A percentile compares a stretch with the other conserved stretches of the same genome.
These are phyloP conservation scores for Fusarium sp. DNA, from an alignment of 2,329 filamentous ascomycete species.

Conservation along the genomic window DNA sequence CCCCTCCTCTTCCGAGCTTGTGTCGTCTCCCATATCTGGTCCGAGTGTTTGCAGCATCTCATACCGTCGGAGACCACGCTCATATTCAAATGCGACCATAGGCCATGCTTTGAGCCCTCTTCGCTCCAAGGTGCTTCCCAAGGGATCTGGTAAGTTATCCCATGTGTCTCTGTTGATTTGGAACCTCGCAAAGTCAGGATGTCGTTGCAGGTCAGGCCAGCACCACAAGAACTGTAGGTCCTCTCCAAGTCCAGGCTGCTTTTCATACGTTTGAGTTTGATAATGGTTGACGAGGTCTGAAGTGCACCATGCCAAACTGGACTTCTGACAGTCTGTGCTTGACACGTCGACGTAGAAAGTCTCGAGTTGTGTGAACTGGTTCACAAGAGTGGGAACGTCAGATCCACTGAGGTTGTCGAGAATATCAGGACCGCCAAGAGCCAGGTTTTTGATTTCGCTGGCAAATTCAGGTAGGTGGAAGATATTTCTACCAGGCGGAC, in stretches of 20 bases:
- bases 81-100: conserved; percentile 51
- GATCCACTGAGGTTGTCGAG: conserved; percentile 1
- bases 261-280: conserved; percentile 47
- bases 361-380: conserved; percentile 47
- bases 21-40: conserved; percentile 20
- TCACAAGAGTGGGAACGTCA: conserved; percentile 7
- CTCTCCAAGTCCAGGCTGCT: conserved; percentile 43
- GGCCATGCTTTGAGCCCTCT: conserved; percentile 48
- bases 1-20: conserved; percentile 27
- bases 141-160: conserved; percentile 1
- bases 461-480: conserved; percentile 49
- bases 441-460: conserved; percentile 50
- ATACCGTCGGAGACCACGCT: conserved; percentile 31
- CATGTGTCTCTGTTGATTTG: conserved; percentile 37
- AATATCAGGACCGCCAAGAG: conserved; percentile 32
- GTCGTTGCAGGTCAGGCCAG: conserved; percentile 53
- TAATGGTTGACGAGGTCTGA: conserved; percentile 50
- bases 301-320: conserved; percentile 51
- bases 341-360: conserved; percentile 46
- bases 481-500: conserved; percentile 10
- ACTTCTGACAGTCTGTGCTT: conserved; percentile 12
- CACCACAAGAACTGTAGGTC: conserved; percentile 48
- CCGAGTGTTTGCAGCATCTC: conserved; percentile 32
- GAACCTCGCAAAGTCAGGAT: conserved; percentile 50
- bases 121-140: conserved; percentile 14